These are phyloP conservation scores for Filobasidium floriforme DNA, from an alignment of 768 basidiomycete genomes.

Conservation along the genomic window DNA sequence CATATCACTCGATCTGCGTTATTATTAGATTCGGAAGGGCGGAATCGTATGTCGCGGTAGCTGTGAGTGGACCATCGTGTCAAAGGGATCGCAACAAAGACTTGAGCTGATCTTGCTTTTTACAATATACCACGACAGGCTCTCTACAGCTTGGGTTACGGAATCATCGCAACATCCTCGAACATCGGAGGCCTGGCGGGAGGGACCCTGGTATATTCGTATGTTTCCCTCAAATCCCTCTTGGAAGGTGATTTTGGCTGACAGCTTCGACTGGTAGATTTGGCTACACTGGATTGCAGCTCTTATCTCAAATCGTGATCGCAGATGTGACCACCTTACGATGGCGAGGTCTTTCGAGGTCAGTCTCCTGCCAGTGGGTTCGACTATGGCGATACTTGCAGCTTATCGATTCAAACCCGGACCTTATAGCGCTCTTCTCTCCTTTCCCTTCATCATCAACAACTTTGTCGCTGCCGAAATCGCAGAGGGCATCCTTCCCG, in stretches of 20 bases:
- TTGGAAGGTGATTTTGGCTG: neutral
- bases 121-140: neutral
- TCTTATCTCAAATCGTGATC: constrained; percentile 47
- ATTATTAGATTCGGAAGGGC: constrained; percentile 52
- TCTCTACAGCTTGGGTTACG: constrained; percentile 51
- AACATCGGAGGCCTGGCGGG: constrained; percentile 37
- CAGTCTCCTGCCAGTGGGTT: constrained; percentile 3
- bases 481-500: constrained; percentile 37
- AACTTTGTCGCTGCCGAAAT: constrained; percentile 47
- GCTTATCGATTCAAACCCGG: neutral
- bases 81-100: neutral
- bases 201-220: constrained; percentile 51
- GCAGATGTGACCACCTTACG: constrained; percentile 48
- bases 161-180: constrained; percentile 34
- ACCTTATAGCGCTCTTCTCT: constrained; percentile 32
- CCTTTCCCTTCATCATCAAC: constrained; percentile 45
- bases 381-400: neutral
- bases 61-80: neutral
- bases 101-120: constrained; percentile 36
- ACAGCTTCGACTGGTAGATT: neutral
- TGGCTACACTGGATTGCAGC: constrained; percentile 37
- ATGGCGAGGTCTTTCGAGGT: constrained; percentile 42
- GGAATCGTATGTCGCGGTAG: constrained; percentile 55
- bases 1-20: neutral
- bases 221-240: constrained; percentile 29